Percentiles rank a stretch among this genome's conserved stretches.
phyloP scores from a whole-genome alignment of 331 rosid genomes.

The Cydonia oblonga region DNA sequence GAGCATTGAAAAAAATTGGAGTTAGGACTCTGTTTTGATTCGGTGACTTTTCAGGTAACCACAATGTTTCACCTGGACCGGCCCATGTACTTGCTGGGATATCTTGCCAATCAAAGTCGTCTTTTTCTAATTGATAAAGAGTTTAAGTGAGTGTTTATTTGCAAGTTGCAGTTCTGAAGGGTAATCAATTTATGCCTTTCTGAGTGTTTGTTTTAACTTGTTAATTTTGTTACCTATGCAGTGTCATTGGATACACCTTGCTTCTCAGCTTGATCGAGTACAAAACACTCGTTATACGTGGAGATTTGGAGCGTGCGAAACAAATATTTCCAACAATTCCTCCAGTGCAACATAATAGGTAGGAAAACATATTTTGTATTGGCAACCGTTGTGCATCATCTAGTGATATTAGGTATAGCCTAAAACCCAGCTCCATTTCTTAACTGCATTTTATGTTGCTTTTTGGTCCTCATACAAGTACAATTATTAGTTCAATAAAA shows the following conservation, averaged over 20 bases:
- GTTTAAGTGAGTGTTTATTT: slow-evolving; percentile 41
- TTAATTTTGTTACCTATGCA: slow-evolving; percentile 13
- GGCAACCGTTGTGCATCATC: not conserved
- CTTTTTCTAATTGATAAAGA: slow-evolving; percentile 42
- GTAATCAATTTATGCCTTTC: not conserved
- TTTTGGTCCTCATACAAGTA: not conserved
- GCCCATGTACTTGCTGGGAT: slow-evolving; percentile 47
- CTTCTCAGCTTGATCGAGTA: slow-evolving; percentile 47
- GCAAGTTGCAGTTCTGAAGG: slow-evolving; percentile 3
- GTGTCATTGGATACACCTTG: slow-evolving; percentile 40
- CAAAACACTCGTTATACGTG: slow-evolving; percentile 45
- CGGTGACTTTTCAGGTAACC: slow-evolving; percentile 30
- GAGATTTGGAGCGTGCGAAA: slow-evolving; percentile 31
- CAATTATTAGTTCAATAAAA: not conserved
- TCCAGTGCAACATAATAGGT: slow-evolving; percentile 32
- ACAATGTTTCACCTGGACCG: slow-evolving; percentile 47
- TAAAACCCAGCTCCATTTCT: not conserved
- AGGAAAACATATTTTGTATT: not conserved
- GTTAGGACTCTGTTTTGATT: not conserved
- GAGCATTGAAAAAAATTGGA: not conserved
- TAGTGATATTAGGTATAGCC: not conserved
- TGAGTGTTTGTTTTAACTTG: not conserved
- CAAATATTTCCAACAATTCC: slow-evolving; percentile 38
- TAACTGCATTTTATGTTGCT: not conserved
- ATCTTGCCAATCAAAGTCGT: slow-evolving; percentile 40